Conservation (phyloP, 345 rosid species). For the Kernera saxatilis region DNA sequence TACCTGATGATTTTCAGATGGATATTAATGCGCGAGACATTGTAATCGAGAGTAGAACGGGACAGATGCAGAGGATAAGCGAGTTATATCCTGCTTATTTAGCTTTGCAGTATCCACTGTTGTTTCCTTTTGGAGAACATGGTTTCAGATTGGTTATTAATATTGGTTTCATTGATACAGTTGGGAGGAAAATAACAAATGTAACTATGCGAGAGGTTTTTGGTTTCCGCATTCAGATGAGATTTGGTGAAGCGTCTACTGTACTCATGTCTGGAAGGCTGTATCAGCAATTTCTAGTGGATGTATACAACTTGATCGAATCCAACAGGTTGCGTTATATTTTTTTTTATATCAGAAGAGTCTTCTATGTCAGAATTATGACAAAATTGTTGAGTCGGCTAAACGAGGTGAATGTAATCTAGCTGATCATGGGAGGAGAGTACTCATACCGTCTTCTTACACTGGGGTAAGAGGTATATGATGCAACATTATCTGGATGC, state of each 20-base stretch:
- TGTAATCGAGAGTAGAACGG: too few relatives aligned
- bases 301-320: not conserved
- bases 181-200: too few relatives aligned
- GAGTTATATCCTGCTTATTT: too few relatives aligned
- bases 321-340: not conserved
- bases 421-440: not conserved
- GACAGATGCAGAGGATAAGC: too few relatives aligned
- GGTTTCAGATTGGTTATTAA: too few relatives aligned
- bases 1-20: not conserved
- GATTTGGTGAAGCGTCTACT: too few relatives aligned
- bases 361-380: not conserved
- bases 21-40: too few relatives aligned
- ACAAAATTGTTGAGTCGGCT: not conserved
- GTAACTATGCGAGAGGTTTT: too few relatives aligned
- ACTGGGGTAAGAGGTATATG: not conserved
- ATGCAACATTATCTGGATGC: not conserved
- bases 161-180: too few relatives aligned
- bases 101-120: too few relatives aligned
- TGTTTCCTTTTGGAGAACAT: too few relatives aligned
- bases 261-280: not conserved
- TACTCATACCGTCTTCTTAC: not conserved
- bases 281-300: not conserved
- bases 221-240: too few relatives aligned
- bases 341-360: not conserved
- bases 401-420: not conserved